Evolutionary conservation across 345 rosid genomes (phyloP), one percentile per base, ranked within the genome.

Genomic region (Abelmoschus esculentus): DNA sequence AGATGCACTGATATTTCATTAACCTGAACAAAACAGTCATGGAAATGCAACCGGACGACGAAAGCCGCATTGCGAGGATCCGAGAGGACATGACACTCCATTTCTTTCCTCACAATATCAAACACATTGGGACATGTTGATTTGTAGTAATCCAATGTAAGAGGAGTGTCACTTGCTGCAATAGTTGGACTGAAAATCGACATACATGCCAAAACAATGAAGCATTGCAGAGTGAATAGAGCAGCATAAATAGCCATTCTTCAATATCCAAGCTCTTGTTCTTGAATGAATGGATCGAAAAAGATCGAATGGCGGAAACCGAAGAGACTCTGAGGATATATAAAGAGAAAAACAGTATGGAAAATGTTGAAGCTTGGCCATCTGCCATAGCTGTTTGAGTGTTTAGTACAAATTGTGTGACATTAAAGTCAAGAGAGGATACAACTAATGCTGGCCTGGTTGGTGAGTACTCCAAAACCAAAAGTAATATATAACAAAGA

Each of bases 11-110:
- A 15, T 36, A n/a, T 34, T 3, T 9, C 5, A 56, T 10, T 12
- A 44, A 93, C 98, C 92, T 93, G 96, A 54, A 89, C 91, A 65
- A 93, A 91, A 75, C 97, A 93, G 64, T 91, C 97, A 8, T 93
- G 97, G 82, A 93, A 89, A 80, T 93, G 97, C 67, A 93, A 67
- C 34, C 92, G 86, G 5, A 88, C 63, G 3, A 86, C 7, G 29
- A 86, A 68, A 49, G 98, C 97, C 2, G 98, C 97, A 58, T 85
- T 93, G 7, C 96, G 88, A 4, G 96, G 97, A 80, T 93, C 87
- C 6, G 84, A 84, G 11, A 86, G 83, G 42, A 93, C 95, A 3
- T 87, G 91, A 63, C 97, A 93, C 72, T 91, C 97, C 91, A 88
- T 89, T 79, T 91, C 97, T 76, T 86, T 89, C 80, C 75, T 85